Base-by-base conservation (phyloP, 2,329 filamentous ascomycete genomes). In the Pleomassaria siparia region DNA sequence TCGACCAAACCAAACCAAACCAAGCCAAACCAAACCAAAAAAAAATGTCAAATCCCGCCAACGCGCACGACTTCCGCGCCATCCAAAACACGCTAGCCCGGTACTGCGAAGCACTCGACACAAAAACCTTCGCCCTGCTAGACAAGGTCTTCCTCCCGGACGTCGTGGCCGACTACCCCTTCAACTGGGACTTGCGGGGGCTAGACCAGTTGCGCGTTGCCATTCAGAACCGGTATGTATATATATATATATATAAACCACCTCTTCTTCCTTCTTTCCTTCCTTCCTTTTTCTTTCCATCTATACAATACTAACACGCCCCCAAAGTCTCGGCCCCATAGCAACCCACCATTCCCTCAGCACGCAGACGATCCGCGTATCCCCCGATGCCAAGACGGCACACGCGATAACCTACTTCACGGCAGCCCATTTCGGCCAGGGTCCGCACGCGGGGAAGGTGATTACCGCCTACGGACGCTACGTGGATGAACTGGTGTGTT, bases 31-130 rank as follows among this genome's bases (percentile, higher is more conserved):
- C n/a, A n/a, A n/a, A n/a, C n/a, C n/a, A n/a, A n/a, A n/a, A 18
- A 18, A 37, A 20, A 28, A 45, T 40, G 35, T 25, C 33, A 8
- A 16, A 20, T 4, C 25, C 55, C 22, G 66, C 59, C 37, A 13
- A 35, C 15, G 51, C 63, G 39, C 53, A 58, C 32, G 66, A 67
- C 43, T 16, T 58, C 39, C 44, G 72, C 36, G 71, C 72, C n/a
- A 72, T 77, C 54, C 66, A 64, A 33, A 76, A 76, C 53, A 63
- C 64, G 7, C 54, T 76, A 21, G 56, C 72, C 5, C 68, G 63
- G 24, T 77, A 76, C 56, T 75, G 73, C 57, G 64, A 75, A 33
- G 74, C 73, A 1, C 61, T 76, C 5, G 74, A 76, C 52, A 67
- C 66, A 13, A 75, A 76, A 48, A 47, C 71, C 44, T 74, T 71